Evolutionary conservation across 352 stramenopile genomes (phyloP).

Genomic region (Phytophthora vignae): DNA sequence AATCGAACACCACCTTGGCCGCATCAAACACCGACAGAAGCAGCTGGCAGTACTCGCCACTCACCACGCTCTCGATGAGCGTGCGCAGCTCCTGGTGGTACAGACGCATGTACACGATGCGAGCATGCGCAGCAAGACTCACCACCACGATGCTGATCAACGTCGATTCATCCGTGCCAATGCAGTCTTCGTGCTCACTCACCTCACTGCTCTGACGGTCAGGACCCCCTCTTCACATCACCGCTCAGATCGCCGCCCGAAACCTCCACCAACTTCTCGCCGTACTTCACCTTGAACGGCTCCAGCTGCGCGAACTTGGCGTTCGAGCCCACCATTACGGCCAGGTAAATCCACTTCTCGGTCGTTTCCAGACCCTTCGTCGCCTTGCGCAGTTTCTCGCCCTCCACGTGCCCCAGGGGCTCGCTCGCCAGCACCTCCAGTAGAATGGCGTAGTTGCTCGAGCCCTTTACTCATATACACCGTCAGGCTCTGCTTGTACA

Average conservation of each 20-base stretch:
- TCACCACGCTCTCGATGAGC: slow-evolving; percentile 12
- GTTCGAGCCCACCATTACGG: slow-evolving; percentile 62
- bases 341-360: slow-evolving; percentile 65
- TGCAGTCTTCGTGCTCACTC: slow-evolving; percentile 51
- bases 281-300: slow-evolving; percentile 41
- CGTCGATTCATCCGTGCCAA: slow-evolving; percentile 57
- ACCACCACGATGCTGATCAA: slow-evolving; percentile 57
- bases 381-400: slow-evolving; percentile 54
- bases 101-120: slow-evolving; percentile 51
- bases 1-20: slow-evolving; percentile 6
- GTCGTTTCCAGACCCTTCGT: slow-evolving; percentile 43
- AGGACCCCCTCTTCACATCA: slow-evolving; percentile 69
- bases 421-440: slow-evolving; percentile 48
- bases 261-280: slow-evolving; percentile 53
- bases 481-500: slow-evolving; percentile 70
- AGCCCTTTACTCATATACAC: slow-evolving; percentile 56
- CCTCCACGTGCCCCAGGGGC: slow-evolving; percentile 65
- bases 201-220: slow-evolving; percentile 39
- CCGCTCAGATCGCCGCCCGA: slow-evolving; percentile 58
- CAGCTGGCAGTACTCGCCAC: slow-evolving; percentile 18
- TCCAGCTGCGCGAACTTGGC: slow-evolving; percentile 71
- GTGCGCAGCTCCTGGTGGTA: slow-evolving; percentile 44
- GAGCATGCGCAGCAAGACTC: slow-evolving; percentile 38
- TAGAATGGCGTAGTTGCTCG: slow-evolving; percentile 61
- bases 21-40: slow-evolving; percentile 9